phyloP scores from a whole-genome alignment of 2,329 filamentous ascomycete species.

The Neofusicoccum sp. region DNA sequence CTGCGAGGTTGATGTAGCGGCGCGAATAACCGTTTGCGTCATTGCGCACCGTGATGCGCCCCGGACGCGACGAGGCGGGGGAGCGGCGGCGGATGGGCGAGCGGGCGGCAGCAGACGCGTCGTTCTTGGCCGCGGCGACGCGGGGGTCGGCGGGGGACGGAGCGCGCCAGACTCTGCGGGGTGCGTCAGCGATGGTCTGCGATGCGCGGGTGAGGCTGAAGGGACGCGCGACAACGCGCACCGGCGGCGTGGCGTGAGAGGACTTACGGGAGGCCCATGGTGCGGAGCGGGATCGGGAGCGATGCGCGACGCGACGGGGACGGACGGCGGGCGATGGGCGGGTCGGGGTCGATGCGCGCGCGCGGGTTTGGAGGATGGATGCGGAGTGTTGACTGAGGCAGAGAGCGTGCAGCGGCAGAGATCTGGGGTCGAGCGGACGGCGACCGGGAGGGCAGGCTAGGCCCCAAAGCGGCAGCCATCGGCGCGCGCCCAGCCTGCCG shows the following conservation, averaged over 20 bases:
- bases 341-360: slow-evolving; percentile 22
- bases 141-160: slow-evolving; percentile 47
- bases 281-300: slow-evolving; percentile 24
- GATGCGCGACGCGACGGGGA: slow-evolving; percentile 20
- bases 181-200: slow-evolving; percentile 18
- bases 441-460: slow-evolving; percentile 21
- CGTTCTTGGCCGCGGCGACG: slow-evolving; percentile 49
- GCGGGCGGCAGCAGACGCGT: slow-evolving; percentile 56
- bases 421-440: slow-evolving; percentile 28
- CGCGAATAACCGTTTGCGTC: slow-evolving; percentile 20
- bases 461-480: slow-evolving; percentile 3
- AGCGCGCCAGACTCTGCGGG: slow-evolving; percentile 56
- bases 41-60: not conserved
- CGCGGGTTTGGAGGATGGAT: slow-evolving; percentile 17
- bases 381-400: slow-evolving; percentile 10
- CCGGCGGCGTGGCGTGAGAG: slow-evolving; percentile 18
- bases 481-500: not conserved
- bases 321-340: slow-evolving; percentile 23
- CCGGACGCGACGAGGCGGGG: slow-evolving; percentile 11
- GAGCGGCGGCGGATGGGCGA: slow-evolving; percentile 60
- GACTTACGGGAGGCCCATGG: slow-evolving; percentile 55
- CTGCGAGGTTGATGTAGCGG: slow-evolving; percentile 27
- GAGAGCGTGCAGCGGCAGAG: slow-evolving; percentile 22
- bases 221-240: slow-evolving; percentile 22
- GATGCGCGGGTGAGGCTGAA: slow-evolving; percentile 23